phyloP scores from a whole-genome alignment of 306 rosid genomes.

The Cyamopsis tetragonoloba region DNA sequence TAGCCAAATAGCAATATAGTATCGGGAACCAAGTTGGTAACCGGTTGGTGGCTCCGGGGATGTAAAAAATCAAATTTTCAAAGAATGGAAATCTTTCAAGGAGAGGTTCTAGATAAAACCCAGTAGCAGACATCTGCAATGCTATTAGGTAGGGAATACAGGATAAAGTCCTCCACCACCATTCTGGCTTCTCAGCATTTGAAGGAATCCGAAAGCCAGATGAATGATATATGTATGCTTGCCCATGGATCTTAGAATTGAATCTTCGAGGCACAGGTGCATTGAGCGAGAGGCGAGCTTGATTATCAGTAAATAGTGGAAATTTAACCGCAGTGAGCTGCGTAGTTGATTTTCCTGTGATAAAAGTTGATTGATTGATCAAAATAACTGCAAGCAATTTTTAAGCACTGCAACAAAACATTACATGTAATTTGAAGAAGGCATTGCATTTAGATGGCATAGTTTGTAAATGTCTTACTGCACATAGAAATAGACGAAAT shows the following conservation, averaged over 20 bases:
- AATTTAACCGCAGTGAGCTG: conserved; percentile 35
- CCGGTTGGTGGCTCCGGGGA: conserved; percentile 73
- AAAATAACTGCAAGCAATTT: background rate
- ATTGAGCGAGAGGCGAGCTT: conserved; percentile 21
- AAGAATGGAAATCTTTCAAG: conserved; percentile 44
- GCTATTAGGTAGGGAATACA: conserved; percentile 72
- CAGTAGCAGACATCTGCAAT: conserved; percentile 68
- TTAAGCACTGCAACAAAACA: background rate
- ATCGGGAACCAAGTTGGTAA: conserved; percentile 71
- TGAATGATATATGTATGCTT: conserved; percentile 50
- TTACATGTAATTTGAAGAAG: background rate
- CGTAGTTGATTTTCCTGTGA: conserved; percentile 41
- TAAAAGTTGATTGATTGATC: background rate
- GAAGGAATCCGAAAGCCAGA: conserved; percentile 45
- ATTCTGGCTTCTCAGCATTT: conserved; percentile 68
- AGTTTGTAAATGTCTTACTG: background rate
- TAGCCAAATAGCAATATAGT: conserved; percentile 53
- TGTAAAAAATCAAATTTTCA: conserved; percentile 44
- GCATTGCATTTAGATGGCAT: background rate
- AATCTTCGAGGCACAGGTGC: conserved; percentile 27
- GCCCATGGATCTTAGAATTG: conserved; percentile 30
- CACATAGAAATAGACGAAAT: conserved; percentile 4
- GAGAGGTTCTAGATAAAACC: conserved; percentile 55
- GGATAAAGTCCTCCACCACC: conserved; percentile 92
- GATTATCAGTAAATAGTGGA: conserved; percentile 25